phyloP scores from a whole-genome alignment of 306 rosid genomes.

The Betula pendula region DNA sequence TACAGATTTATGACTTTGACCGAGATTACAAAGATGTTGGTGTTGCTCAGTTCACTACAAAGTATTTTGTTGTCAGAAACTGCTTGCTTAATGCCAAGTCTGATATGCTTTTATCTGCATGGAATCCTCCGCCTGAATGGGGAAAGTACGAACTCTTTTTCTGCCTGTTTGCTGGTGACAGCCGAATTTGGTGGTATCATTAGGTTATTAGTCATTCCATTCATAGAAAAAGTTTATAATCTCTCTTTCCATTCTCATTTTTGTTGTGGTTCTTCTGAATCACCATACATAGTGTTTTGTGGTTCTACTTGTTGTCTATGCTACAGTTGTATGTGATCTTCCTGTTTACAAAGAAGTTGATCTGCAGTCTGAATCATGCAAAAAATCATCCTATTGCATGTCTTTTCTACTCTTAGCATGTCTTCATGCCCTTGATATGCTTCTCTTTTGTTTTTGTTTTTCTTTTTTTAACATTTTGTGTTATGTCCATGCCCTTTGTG shows the following conservation, averaged over 20 bases:
- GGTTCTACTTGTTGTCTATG: background rate
- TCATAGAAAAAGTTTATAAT: background rate
- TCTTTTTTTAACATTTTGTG: no score
- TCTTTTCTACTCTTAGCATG: background rate
- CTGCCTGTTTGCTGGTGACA: constrained; percentile 22
- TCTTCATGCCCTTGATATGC: background rate
- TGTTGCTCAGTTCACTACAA: constrained; percentile 88
- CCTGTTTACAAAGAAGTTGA: background rate
- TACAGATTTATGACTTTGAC: constrained; percentile 86
- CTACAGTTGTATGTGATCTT: background rate
- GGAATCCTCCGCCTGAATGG: constrained; percentile 96
- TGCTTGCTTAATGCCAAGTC: constrained; percentile 87
- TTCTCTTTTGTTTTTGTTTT: background rate
- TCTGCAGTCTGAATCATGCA: background rate
- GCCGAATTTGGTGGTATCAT: constrained; percentile 15
- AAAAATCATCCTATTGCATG: background rate
- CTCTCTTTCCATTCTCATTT: background rate
- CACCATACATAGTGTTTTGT: background rate
- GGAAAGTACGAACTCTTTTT: constrained; percentile 69
- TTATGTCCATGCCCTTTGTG: background rate
- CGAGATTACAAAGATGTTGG: constrained; percentile 99
- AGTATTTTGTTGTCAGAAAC: constrained; percentile 89
- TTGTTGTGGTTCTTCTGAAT: constrained; percentile 4
- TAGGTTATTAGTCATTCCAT: constrained; percentile 20
- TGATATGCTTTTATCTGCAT: constrained; percentile 95